A percentile compares a stretch with the other conserved stretches of the same genome.
phyloP scores from a whole-genome alignment of 768 basidiomycete species.

The Ramaria sp. region DNA sequence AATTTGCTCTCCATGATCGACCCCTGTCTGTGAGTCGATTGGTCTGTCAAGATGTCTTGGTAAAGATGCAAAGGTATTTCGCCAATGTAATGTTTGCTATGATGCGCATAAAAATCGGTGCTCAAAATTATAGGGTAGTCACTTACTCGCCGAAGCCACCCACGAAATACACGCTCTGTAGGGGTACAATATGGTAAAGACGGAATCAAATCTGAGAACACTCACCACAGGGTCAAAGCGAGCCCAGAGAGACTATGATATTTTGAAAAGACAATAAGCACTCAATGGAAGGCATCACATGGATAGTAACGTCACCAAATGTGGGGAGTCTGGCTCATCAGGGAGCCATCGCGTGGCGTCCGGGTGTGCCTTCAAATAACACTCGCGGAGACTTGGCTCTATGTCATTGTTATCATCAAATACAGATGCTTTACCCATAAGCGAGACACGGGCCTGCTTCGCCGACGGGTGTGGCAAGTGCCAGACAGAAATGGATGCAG shows the following conservation, averaged over 20 bases:
- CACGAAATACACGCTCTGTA: constrained; percentile 40
- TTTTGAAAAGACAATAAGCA: background rate
- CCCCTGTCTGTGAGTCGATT: no score
- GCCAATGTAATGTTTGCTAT: constrained; percentile 38
- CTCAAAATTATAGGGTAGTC: constrained; percentile 1
- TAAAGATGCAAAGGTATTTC: constrained; percentile 37
- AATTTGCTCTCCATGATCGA: no score
- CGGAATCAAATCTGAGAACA: background rate
- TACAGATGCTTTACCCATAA: constrained; percentile 40
- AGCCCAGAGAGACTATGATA: constrained; percentile 27
- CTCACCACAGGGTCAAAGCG: constrained; percentile 42
- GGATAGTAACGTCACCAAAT: constrained; percentile 24
- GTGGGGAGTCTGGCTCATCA: constrained; percentile 31
- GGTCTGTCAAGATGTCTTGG: constrained; percentile 14
- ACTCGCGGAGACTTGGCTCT: constrained; percentile 9
- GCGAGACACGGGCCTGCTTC: constrained; percentile 33
- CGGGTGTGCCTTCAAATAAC: constrained; percentile 24
- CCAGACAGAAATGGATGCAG: constrained; percentile 35
- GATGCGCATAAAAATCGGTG: background rate
- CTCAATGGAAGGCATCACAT: constrained; percentile 5
- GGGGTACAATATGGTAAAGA: background rate
- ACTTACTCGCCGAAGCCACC: constrained; percentile 42
- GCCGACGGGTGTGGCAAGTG: constrained; percentile 29
- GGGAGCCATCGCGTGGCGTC: constrained; percentile 44
- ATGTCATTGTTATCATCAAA: constrained; percentile 22